Base-by-base conservation (phyloP, 2,329 filamentous ascomycete species). In the Apiospora malaysiana region DNA sequence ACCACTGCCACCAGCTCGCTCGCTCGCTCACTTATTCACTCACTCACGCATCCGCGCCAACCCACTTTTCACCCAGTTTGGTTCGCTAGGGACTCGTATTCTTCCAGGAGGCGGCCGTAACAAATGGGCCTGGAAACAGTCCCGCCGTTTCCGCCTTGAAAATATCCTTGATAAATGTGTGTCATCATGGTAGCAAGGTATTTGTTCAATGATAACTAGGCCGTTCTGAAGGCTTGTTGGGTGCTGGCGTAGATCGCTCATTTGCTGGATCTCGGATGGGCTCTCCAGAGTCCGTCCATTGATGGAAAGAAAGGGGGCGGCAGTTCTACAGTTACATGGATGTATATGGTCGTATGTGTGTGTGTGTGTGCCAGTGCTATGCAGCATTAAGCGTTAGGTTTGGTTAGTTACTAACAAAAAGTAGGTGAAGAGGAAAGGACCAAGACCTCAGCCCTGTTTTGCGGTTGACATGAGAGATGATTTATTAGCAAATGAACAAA, bases 261-360 rank as follows among this genome's bases (percentile, higher is more conserved):
- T 63, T 63, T 63, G 56, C 56, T 63, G 32, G 32, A 63, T 63
- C 56, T 63, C 56, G 56, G 56, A 63, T 63, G 32, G 32, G 32
- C 56, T 40, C 56, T 63, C 56, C 56, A 63, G 32, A 63, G 56
- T n/a, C 56, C 56, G 32, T 32, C 32, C 32, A 32, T 32, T 6
- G 32, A 63, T 16, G 49, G 10, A 59, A 32, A 59, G 56, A 63
- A 63, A 40, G 18, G 56, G 56, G 56, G 32, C 56, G 56, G 56
- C 56, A 63, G 56, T 40, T 59, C 25, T 59, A 59, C 51, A 59
- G 51, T 37, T 27, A 59, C 51, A n/a, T 59, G 51, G 21, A 16
- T 21, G 7, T 21, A n/a, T n/a, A n/a, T n/a, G n/a, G n/a, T n/a
- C n/a, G n/a, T n/a, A n/a, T n/a, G n/a, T n/a, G n/a, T n/a, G n/a